Evolutionary conservation across 1,284 basidiomycete genomes (phyloP), one percentile per base, ranked within the genome.

Genomic region (Cryptococcus floricola): DNA sequence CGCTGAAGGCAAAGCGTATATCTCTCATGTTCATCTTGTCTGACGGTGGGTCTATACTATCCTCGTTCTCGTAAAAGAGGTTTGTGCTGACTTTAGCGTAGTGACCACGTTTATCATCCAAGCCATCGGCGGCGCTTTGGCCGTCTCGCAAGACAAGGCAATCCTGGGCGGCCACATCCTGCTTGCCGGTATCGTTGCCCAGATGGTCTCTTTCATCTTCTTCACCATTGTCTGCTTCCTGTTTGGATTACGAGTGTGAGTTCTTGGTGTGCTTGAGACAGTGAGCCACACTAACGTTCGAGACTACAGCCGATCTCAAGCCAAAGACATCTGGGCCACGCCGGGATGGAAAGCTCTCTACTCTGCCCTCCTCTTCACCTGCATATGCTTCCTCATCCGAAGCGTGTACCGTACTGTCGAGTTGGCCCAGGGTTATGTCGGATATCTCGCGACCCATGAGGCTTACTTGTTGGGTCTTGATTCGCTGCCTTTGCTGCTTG

Each of bases 71-170:
- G 5, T 10, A 31, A 31, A 4, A 7, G 31, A 49, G 19, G 10
- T 12, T 13, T n/a, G 8, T 10, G 19, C 18, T 31, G 23, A 37
- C 27, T 23, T 56, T 52, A 14, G 18, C n/a, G 82, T 85, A 67
- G 76, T 87, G 34, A 76, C 80, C 7, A 87, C 85, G 0, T 87
- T 87, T 76, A 72, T 86, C 8, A 82, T 87, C 44, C 86, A 87
- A 75, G 44, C 89, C 19, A 67, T 89, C 72, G 80, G 81, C 9
- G 60, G 67, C 31, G 78, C 88, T 37, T 86, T 81, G 64, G 50
- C 80, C 13, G 71, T 82, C 19, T 88, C 31, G 10, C 5, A 10
- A 6, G 5, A 6, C 31, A 31, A 31, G 31, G 64, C 69, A 2
- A 42, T 70, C 42, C 59, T 60, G 2, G 77, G 77, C 12, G 61